These are phyloP conservation scores for Moniliophthora roreri DNA, from an alignment of 1,284 basidiomycete species.

Conservation along the genomic window DNA sequence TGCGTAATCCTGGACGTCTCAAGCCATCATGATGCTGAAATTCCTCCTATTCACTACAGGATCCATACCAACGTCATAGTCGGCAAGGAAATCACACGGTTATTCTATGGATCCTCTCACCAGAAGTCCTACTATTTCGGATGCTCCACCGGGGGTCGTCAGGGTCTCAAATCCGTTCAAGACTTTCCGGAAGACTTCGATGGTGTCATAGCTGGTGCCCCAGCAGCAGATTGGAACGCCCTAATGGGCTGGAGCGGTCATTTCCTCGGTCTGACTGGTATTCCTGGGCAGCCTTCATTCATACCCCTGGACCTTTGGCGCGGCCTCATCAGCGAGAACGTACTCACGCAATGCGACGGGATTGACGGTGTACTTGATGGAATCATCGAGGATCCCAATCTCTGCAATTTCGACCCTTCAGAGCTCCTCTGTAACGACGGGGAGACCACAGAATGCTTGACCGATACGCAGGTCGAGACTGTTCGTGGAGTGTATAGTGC, in stretches of 20 bases:
- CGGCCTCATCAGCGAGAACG: conserved; percentile 9
- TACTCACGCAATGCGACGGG: conserved; percentile 26
- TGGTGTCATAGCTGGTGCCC: conserved; percentile 20
- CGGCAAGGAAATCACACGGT: conserved; percentile 17
- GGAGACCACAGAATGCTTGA: conserved; percentile 29
- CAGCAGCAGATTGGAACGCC: conserved; percentile 15
- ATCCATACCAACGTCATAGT: conserved; percentile 14
- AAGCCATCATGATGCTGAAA: neutral
- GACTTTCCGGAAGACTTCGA: conserved; percentile 21
- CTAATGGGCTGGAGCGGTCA: conserved; percentile 9
- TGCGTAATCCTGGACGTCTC: neutral
- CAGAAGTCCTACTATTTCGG: conserved; percentile 20
- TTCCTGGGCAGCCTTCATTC: conserved; percentile 4
- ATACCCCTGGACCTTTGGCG: conserved; percentile 12
- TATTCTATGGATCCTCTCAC: conserved; percentile 14
- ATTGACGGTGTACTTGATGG: conserved; percentile 34
- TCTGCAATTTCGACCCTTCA: conserved; percentile 32
- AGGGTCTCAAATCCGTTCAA: conserved; percentile 19
- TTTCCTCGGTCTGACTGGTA: conserved; percentile 3
- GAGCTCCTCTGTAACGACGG: conserved; percentile 26
- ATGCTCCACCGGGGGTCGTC: conserved; percentile 22
- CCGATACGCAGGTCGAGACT: conserved; percentile 29
- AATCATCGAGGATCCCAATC: conserved; percentile 31
- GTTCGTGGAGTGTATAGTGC: conserved; percentile 30
- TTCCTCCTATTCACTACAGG: neutral